Conservation (phyloP, 176 grass and related monocot genomes). For the Hyparrhenia diplandra region DNA sequence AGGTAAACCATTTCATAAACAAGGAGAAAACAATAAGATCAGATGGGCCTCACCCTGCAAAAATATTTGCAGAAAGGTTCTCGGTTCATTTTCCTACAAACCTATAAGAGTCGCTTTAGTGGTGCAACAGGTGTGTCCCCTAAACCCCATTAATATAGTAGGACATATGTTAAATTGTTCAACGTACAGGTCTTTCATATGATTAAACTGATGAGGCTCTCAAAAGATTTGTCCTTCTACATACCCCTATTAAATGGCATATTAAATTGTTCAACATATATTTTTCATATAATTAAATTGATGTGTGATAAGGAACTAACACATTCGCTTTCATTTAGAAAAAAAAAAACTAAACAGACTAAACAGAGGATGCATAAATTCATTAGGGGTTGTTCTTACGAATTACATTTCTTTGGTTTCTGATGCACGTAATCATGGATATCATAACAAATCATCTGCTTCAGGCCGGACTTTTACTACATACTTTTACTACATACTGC, state of each 20-base stretch:
- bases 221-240: not conserved
- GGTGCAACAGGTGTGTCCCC: not conserved
- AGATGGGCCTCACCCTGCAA: not conserved
- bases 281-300: not conserved
- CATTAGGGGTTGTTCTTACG: slow-evolving; percentile 17
- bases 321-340: not conserved
- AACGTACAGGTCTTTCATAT: not conserved
- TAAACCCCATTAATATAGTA: not conserved
- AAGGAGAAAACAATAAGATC: not conserved
- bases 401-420: slow-evolving; percentile 49
- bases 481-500: too few relatives aligned
- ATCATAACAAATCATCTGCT: not conserved
- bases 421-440: not conserved
- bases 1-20: not conserved
- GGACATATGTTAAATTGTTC: not conserved
- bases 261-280: not conserved
- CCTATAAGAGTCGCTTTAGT: not conserved
- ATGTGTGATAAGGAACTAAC: not conserved
- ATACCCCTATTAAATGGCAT: not conserved
- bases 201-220: not conserved
- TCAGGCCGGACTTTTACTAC: too few relatives aligned
- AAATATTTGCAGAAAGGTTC: not conserved
- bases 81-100: not conserved
- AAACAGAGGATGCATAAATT: not conserved
- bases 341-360: not conserved